Evolutionary conservation across 441 rosid species (phyloP).

Genomic region (Theobroma grandiflorum): DNA sequence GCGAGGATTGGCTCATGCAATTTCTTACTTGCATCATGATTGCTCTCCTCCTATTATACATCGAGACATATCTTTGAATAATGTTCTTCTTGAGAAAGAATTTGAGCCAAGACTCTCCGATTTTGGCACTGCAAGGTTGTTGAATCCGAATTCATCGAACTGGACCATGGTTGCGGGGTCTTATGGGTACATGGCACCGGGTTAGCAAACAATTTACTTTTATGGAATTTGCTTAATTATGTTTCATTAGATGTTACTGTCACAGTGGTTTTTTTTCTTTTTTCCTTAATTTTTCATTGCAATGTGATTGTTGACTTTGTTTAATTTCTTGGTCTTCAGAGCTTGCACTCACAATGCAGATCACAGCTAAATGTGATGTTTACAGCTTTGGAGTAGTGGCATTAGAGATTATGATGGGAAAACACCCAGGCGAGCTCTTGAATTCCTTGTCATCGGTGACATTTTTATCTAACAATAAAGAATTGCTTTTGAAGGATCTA

Average conservation of each 20-base stretch:
- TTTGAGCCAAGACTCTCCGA: conserved; percentile 61
- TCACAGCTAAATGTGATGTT: conserved; percentile 62
- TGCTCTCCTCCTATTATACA: conserved; percentile 67
- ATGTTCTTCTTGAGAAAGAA: conserved; percentile 57
- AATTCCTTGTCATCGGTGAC: conserved; percentile 34
- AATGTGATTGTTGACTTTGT: neutral
- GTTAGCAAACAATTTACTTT: conserved; percentile 38
- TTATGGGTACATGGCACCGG: conserved; percentile 84
- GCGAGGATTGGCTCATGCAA: conserved; percentile 70
- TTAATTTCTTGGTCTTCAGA: conserved; percentile 44
- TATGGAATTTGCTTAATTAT: neutral
- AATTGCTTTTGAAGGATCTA: conserved; percentile 48
- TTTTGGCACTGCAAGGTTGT: conserved; percentile 69
- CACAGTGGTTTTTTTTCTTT: neutral
- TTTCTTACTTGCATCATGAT: conserved; percentile 73
- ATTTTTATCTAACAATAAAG: conserved; percentile 26
- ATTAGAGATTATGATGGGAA: conserved; percentile 69
- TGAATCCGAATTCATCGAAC: conserved; percentile 51
- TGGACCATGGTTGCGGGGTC: conserved; percentile 74
- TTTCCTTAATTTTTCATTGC: neutral
- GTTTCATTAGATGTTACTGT: neutral
- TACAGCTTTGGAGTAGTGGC: conserved; percentile 71
- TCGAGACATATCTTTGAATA: conserved; percentile 63
- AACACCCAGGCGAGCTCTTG: conserved; percentile 68
- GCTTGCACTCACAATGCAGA: conserved; percentile 58